Percentiles rank a stretch among this genome's conserved stretches.
These are phyloP conservation scores for Verticillium tricorpus DNA, from an alignment of 2,329 filamentous ascomycete genomes.

Conservation along the genomic window DNA sequence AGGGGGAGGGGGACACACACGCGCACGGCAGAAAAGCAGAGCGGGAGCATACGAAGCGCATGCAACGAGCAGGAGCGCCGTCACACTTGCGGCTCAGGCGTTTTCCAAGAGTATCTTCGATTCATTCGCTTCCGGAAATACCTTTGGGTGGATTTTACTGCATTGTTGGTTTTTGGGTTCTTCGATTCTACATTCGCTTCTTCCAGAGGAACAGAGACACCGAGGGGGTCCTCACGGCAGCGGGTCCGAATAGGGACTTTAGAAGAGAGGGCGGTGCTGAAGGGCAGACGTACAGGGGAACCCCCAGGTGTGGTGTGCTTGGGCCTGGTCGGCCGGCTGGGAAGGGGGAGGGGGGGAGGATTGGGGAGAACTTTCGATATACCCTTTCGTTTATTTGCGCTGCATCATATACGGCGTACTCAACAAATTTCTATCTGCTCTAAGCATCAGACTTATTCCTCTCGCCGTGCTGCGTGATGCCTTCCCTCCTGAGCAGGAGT, in stretches of 20 bases:
- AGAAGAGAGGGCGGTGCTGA: background rate
- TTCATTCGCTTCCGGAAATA: background rate
- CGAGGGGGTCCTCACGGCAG: background rate
- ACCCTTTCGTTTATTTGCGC: background rate
- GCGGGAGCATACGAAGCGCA: background rate
- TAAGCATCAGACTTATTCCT: background rate
- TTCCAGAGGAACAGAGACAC: too few relatives aligned
- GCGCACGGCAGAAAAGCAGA: background rate
- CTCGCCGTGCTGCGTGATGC: background rate
- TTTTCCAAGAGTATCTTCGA: background rate
- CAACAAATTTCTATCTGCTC: background rate
- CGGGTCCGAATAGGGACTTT: background rate
- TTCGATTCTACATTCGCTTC: background rate
- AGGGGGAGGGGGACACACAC: background rate
- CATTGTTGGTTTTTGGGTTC: background rate
- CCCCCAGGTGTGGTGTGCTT: background rate
- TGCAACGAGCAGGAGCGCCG: background rate
- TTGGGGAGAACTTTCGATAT: background rate
- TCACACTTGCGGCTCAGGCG: background rate
- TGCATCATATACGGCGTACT: background rate
- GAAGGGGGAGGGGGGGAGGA: background rate
- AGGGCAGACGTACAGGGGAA: background rate
- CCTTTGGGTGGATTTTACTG: background rate
- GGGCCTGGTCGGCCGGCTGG: background rate
- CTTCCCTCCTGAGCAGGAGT: background rate